Base-by-base conservation (phyloP, 306 rosid genomes). In the Ochetophila trinervis region DNA sequence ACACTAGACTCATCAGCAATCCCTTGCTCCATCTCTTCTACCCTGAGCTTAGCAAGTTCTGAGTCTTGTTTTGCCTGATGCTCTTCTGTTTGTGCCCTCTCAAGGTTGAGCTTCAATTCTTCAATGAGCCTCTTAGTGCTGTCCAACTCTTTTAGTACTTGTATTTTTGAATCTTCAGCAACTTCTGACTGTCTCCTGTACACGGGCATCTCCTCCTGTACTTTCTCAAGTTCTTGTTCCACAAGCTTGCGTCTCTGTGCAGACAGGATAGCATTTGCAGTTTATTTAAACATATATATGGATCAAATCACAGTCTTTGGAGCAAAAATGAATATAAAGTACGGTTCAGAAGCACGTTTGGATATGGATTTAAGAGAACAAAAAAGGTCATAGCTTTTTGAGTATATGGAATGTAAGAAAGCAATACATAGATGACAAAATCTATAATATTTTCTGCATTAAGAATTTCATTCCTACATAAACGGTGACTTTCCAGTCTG, bases 21-120 rank as follows among this genome's bases (percentile, higher is more conserved):
- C 40, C 99, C 99, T 78, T 94, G 97, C 85, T 94, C 99, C 96
- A 94, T 88, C 86, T 94, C 99, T 82, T 90, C 97, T 74, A 94
- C 99, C 77, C 99, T 85, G 61, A 94, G 99, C 83, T 86, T 85
- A 42, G 96, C 95, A 66, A 94, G 99, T 68, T 94, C 99, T 0
- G 97, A 90, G 81, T 94, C 99, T 72, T 94, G 99, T 71, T 78
- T 91, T 72, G 96, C 99, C 71, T 94, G 96, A 40, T 65, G 84
- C 83, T 90, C 97, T 79, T 94, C 99, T 15, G 97, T 94, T 73
- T 90, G 90, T 75, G 96, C 96, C 73, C 96, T 88, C 79, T 90
- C 99, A 17, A 94, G 85, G 78, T 86, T 90, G 63, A 94, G 92
- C 76, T 94, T 94, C 69, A 94, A 75, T 68, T 94, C 99, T 80